A percentile compares a stretch with the other conserved stretches of the same genome.
Conservation (phyloP, 345 rosid species). For the Populus simonii region DNA sequence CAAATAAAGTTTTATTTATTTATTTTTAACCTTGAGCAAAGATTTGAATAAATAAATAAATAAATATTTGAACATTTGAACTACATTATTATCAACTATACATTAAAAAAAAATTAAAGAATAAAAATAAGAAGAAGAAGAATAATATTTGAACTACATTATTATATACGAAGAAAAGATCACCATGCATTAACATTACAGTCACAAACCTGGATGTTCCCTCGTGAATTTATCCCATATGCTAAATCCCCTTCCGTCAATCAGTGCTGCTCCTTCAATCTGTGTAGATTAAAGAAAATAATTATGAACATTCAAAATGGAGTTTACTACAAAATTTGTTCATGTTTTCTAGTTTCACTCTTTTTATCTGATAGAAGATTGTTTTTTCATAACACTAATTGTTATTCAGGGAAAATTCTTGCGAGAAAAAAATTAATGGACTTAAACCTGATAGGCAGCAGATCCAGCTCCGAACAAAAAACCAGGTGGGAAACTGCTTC, state of each 20-base stretch:
- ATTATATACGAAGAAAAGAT: no score
- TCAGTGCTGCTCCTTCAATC: slow-evolving; percentile 20
- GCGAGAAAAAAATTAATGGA: no score
- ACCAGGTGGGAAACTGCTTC: slow-evolving; percentile 17
- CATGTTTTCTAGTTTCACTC: not conserved
- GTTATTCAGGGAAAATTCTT: no score
- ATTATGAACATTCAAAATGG: no score
- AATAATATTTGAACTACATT: not conserved
- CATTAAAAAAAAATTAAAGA: not conserved
- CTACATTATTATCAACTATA: no score
- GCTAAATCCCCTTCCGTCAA: slow-evolving; percentile 16
- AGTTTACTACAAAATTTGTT: not conserved
- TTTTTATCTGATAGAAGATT: not conserved
- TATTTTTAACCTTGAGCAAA: no score
- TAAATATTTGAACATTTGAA: no score
- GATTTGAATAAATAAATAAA: no score
- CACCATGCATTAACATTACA: no score
- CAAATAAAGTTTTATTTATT: no score
- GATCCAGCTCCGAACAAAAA: slow-evolving; percentile 28
- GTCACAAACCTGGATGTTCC: slow-evolving; percentile 10
- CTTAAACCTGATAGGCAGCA: slow-evolving; percentile 24
- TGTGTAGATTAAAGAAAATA: not conserved
- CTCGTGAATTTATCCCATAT: slow-evolving; percentile 26
- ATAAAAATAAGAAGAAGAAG: not conserved
- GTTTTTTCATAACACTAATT: no score